phyloP scores from a whole-genome alignment of 257 asterid species.

The Asclepias syriaca region DNA sequence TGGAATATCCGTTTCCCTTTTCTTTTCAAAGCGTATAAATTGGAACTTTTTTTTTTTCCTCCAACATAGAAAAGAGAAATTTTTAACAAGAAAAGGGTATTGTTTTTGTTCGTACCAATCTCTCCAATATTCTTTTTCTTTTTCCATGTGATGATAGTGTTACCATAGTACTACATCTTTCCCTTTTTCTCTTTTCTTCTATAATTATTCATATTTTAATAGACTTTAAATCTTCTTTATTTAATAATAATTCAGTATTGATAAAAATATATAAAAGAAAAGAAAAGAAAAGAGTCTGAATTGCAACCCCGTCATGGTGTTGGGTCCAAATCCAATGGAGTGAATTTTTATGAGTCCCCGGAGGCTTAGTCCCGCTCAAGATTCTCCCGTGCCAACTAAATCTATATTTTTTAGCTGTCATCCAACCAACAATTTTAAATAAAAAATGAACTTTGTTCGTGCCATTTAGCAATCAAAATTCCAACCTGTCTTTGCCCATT shows the following conservation, averaged over 20 bases:
- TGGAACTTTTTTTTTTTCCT: slow-evolving; percentile 7
- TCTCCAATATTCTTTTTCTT: background rate
- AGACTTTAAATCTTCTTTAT: too few relatives aligned
- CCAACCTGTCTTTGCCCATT: too few relatives aligned
- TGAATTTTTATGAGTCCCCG: background rate
- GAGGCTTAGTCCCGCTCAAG: slow-evolving; percentile 12
- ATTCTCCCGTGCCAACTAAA: slow-evolving; percentile 42
- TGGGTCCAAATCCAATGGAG: slow-evolving; percentile 11
- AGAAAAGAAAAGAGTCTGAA: background rate
- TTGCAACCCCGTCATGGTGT: slow-evolving; percentile 12
- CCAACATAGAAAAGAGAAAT: slow-evolving; percentile 5
- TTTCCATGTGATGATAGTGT: background rate
- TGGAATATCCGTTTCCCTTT: slow-evolving; percentile 15
- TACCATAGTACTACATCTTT: background rate
- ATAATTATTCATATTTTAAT: too few relatives aligned
- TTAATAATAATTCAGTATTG: too few relatives aligned
- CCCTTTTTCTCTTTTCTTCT: too few relatives aligned
- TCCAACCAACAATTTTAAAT: too few relatives aligned
- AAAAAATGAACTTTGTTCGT: too few relatives aligned
- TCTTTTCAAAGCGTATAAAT: slow-evolving; percentile 7
- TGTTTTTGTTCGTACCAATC: slow-evolving; percentile 4
- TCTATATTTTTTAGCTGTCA: slow-evolving; percentile 35
- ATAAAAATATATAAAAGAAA: too few relatives aligned
- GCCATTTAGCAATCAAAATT: too few relatives aligned
- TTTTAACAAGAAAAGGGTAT: background rate